Evolutionary conservation across 768 basidiomycete species (phyloP), one percentile per base, ranked within the genome.

Genomic region (Rubroboletus pulcherrimus): DNA sequence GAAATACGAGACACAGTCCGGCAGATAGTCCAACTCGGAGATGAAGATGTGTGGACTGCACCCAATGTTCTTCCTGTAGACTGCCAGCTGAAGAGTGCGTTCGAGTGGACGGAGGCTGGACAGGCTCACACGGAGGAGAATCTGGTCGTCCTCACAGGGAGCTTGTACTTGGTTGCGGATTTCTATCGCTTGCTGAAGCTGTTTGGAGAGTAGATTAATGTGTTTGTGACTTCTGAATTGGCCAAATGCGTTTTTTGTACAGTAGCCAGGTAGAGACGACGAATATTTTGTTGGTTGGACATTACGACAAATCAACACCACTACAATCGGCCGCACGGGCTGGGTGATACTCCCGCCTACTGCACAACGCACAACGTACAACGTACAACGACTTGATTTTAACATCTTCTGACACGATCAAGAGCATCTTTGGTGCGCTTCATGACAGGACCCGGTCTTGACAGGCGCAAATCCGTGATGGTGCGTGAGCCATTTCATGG

Each of bases 81-180:
- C 49, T 46, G 61, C 57, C 49, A 80, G 71, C 33, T 79, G 75
- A 62, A 65, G 66, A 58, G 77, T 69, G 84, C 85, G 35, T 72
- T 87, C n/a, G 62, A 71, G n/a, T 80, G 78, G 74, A 71, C 74
- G 21, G 68, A 70, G 42, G 49, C 53, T 17, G 41, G n/a, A 39
- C 58, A 53, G 12, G 46, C 45, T 30, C 43, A 17, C 11, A 51
- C 55, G 30, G 54, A 58, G 43, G 64, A 75, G 29, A 71, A 74
- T n/a, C 64, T 93, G 50, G 79, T 89, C 0, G 80, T 97, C 11
- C 66, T 96, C 1, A 87, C 92, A 24, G 97, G 96, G 38, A 98
- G 97, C 72, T 69, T 98, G 63, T 99, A 99, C 73, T 81, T 98
- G 38, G 91, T 93, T 1, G 93, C 93, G 10, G 96, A 98, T 74